A percentile compares a stretch with the other conserved stretches of the same genome.
Conservation (phyloP, 2,329 filamentous ascomycete genomes). For the Alternaria rosae region DNA sequence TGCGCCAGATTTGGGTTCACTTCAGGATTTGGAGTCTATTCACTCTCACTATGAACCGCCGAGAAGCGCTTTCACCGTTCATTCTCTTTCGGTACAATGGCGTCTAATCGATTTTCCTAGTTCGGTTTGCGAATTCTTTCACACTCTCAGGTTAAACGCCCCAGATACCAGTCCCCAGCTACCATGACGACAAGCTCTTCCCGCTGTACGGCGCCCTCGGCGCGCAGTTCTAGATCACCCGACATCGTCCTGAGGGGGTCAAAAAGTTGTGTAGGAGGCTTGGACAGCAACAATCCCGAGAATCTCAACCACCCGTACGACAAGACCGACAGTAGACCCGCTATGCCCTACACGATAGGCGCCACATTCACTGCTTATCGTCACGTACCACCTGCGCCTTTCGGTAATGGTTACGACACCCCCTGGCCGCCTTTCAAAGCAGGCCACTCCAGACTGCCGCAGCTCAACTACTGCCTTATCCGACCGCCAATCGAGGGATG, state of each 20-base stretch:
- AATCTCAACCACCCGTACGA: background rate
- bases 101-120: background rate
- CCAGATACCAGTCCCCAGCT: background rate
- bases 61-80: background rate
- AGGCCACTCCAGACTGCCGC: background rate
- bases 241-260: background rate
- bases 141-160: background rate
- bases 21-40: background rate
- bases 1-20: background rate
- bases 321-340: background rate
- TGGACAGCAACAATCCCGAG: background rate
- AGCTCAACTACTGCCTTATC: constrained; percentile 6
- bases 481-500: background rate
- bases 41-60: background rate
- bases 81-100: background rate
- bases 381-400: constrained; percentile 7
- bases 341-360: constrained; percentile 3
- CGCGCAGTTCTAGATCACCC: background rate
- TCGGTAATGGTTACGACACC: constrained; percentile 3
- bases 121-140: background rate
- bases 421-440: background rate
- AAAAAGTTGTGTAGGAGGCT: background rate
- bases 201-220: background rate
- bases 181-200: background rate
- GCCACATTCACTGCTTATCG: constrained; percentile 1